Base-by-base conservation (phyloP, 2,329 filamentous ascomycete species). In the Hypoxylon rubiginosum region DNA sequence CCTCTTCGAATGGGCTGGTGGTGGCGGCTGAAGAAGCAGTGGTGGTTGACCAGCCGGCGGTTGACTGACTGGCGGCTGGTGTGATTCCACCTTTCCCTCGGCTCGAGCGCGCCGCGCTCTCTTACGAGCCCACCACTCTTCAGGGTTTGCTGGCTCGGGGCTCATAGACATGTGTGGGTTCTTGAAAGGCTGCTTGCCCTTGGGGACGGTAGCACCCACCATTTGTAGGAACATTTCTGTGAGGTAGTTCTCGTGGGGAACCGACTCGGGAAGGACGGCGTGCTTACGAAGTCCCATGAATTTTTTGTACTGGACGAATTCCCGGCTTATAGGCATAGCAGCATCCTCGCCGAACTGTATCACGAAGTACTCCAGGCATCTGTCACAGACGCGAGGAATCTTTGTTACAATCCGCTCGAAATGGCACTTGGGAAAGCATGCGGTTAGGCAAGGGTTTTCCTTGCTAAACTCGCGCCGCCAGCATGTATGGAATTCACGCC, bases 291-390 rank as follows among this genome's bases (percentile, higher is more conserved):
- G 58, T 10, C 73, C 71, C 7, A 50, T 68, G 2, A 41, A 17
- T 15, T 66, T 56, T 60, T 76, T 76, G 34, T 73, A 76, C 26
- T 62, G 58, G 17, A 77, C 58, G 58, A 75, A 76, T 11, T 48
- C 60, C 21, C 67, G 36, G 46, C 68, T 66, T 39, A 73, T 65
- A 21, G 45, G 4, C 39, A 51, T 6, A 11, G 65, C 45, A 41
- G 63, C 67, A 5, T 53, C 46, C n/a, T 41, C n/a, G 30, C 71
- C 72, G 24, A 72, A 74, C 13, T 34, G 51, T 0, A 32, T 11
- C 19, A 34, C 28, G 49, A 75, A 76, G 62, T 67, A 73, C 1
- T 62, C 26, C 0, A 54, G 26, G 51, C 72, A 75, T 3, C 66
- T 41, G 2, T 53, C 50, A 50, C 71, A 76, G 0, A 74, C 64